A percentile compares a stretch with the other conserved stretches of the same genome.
These are phyloP conservation scores for Metarhizium brunneum DNA, from an alignment of 2,329 filamentous ascomycete species.

Conservation along the genomic window DNA sequence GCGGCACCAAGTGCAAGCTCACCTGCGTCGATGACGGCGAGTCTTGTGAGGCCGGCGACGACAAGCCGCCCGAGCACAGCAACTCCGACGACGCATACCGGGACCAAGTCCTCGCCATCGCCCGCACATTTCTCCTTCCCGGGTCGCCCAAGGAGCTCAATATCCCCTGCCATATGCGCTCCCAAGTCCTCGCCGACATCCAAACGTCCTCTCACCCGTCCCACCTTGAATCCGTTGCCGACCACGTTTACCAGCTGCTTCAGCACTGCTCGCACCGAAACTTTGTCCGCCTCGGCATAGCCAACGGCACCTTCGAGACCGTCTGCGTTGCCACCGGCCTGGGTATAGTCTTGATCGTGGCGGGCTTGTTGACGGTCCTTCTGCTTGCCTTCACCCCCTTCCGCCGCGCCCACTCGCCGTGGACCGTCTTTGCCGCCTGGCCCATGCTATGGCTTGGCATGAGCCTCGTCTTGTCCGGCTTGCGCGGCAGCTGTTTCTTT, in stretches of 20 bases:
- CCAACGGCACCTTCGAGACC: slow-evolving; percentile 40
- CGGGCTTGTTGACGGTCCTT: slow-evolving; percentile 30
- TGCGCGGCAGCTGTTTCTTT: slow-evolving; percentile 38
- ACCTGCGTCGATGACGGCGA: too few relatives aligned
- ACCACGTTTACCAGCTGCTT: slow-evolving; percentile 36
- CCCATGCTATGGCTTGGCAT: slow-evolving; percentile 36
- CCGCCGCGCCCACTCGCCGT: slow-evolving; percentile 29
- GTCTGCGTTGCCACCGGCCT: slow-evolving; percentile 35
- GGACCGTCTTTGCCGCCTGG: slow-evolving; percentile 32
- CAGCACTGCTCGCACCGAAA: slow-evolving; percentile 39
- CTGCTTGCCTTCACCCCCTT: slow-evolving; percentile 29
- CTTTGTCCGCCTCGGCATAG: slow-evolving; percentile 44
- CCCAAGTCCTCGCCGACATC: slow-evolving; percentile 26
- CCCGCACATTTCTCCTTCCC: slow-evolving; percentile 30
- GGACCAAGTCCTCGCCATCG: slow-evolving; percentile 24
- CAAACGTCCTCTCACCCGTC: slow-evolving; percentile 24
- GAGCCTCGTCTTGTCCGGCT: slow-evolving; percentile 32
- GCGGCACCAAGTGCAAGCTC: not conserved
- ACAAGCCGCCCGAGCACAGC: slow-evolving; percentile 2
- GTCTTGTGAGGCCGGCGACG: too few relatives aligned
- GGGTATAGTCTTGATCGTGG: slow-evolving; percentile 29
- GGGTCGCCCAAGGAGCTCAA: slow-evolving; percentile 37
- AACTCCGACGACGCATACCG: not conserved
- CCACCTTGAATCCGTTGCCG: slow-evolving; percentile 32
- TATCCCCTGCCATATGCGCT: slow-evolving; percentile 32